Evolutionary conservation across 192 early-diverging fungal genomes (phyloP).

Genomic region (Oehlia diaphana): DNA sequence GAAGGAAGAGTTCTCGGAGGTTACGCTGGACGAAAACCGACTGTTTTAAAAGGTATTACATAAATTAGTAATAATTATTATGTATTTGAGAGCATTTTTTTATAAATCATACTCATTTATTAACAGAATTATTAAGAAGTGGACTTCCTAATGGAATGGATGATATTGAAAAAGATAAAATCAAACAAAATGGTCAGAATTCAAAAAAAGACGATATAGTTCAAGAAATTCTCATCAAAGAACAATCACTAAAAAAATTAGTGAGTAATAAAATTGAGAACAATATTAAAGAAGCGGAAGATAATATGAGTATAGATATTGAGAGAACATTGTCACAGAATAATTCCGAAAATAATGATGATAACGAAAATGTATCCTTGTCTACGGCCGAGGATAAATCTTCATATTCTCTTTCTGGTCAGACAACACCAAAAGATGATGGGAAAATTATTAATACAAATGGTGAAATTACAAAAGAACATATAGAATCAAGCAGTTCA

Average conservation of each 20-base stretch:
- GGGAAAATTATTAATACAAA: not conserved
- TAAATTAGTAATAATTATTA: not conserved
- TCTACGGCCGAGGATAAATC: not conserved
- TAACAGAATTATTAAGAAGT: slow-evolving; percentile 8
- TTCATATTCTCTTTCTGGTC: not conserved
- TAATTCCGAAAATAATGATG: not conserved
- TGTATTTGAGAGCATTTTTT: not conserved
- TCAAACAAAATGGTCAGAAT: not conserved
- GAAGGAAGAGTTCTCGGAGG: slow-evolving; percentile 5
- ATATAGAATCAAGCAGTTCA: not conserved
- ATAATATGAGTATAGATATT: not conserved
- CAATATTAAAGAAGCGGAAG: not conserved
- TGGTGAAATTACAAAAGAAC: not conserved
- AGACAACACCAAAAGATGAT: not conserved
- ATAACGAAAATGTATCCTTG: not conserved
- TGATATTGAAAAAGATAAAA: not conserved
- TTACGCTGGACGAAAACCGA: not conserved
- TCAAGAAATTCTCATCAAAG: not conserved
- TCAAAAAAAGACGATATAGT: not conserved
- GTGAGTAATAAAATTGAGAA: not conserved
- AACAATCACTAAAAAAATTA: not conserved
- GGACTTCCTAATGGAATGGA: not conserved
- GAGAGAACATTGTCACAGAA: not conserved
- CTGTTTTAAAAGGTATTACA: not conserved
- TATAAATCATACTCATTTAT: not conserved